Base-by-base conservation (phyloP, 75 land plant species). In the Selaginella moellendorffii region DNA sequence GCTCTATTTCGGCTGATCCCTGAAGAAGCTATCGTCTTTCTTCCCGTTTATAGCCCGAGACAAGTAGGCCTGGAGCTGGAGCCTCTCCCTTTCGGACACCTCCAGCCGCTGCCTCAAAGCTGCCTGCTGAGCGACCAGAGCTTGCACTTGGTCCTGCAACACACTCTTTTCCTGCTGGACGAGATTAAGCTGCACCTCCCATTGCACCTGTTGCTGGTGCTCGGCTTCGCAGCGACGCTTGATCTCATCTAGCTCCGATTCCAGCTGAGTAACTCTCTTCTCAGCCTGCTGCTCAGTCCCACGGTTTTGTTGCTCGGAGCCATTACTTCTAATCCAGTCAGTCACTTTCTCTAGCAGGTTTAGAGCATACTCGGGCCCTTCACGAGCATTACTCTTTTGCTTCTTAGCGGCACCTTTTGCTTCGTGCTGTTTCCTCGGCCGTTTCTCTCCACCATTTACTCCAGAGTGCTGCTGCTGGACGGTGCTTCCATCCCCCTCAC, bases 51-150 rank as follows among this genome's bases (percentile, higher is more conserved):
- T n/a, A n/a, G n/a, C n/a, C n/a, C n/a, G n/a, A n/a, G n/a, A n/a
- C n/a, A n/a, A n/a, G n/a, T n/a, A n/a, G n/a, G n/a, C n/a, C n/a
- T n/a, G n/a, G 46, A 56, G 59, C 21, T 56, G 59, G 21, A 19
- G 9, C 59, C 24, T 56, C 24, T 56, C 59, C 24, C 19, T 56
- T 19, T 56, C 59, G 24, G 9, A 25, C 59, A 56, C 9, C 24
- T 56, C 59, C 59, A 56, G 21, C 24, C n/a, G 59, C 24, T 56
- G 59, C n/a, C 23, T 21, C 24, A 56, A 56, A 56, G 59, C 59
- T 56, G 19, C 23, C 24, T 56, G 59, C n/a, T 56, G 59, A 56
- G 25, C 24, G 17, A 19, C 24, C 2, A 21, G n/a, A 8, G 17
- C 9, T 9, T 56, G n/a, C 19, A 56, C 59, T 24, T 56, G 59